Conservation (phyloP, 179 eudicot genomes). For the Sideroxylon spinosum region DNA sequence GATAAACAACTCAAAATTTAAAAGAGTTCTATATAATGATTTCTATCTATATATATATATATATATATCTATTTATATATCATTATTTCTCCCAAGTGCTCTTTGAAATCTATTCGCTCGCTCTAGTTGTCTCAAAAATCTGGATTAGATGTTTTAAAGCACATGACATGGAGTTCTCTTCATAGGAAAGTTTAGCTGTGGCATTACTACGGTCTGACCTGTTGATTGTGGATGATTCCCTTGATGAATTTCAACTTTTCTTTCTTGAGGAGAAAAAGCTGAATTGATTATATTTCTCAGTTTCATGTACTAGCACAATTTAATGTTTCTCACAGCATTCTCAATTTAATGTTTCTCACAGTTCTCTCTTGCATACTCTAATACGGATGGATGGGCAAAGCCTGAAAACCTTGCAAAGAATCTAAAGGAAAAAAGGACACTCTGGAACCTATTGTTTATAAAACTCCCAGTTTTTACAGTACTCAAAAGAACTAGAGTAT, state of each 20-base stretch:
- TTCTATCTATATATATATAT: no score
- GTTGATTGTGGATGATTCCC: constrained; percentile 3
- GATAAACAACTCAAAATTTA: no score
- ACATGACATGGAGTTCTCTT: background rate
- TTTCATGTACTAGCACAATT: constrained; percentile 24
- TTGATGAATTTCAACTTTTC: background rate
- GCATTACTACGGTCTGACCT: background rate
- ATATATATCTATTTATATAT: no score
- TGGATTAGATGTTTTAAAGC: constrained; percentile 10
- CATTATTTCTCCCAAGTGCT: no score
- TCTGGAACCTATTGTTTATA: constrained; percentile 1
- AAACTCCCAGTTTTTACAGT: constrained; percentile 17
- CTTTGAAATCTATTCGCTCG: background rate
- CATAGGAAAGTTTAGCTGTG: background rate
- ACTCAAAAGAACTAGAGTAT: constrained; percentile 11
- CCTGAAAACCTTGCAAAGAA: background rate
- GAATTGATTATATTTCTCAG: constrained; percentile 21
- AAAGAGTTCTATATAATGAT: no score
- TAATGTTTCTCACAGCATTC: no score
- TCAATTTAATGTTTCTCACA: background rate
- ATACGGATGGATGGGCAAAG: constrained; percentile 5
- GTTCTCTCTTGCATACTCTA: constrained; percentile 5
- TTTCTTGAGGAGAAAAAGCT: constrained; percentile 1
- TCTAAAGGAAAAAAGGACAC: constrained; percentile 8
- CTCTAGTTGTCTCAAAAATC: background rate